Base-by-base conservation (phyloP, 148 eudicot species). In the Limonium bicolor region DNA sequence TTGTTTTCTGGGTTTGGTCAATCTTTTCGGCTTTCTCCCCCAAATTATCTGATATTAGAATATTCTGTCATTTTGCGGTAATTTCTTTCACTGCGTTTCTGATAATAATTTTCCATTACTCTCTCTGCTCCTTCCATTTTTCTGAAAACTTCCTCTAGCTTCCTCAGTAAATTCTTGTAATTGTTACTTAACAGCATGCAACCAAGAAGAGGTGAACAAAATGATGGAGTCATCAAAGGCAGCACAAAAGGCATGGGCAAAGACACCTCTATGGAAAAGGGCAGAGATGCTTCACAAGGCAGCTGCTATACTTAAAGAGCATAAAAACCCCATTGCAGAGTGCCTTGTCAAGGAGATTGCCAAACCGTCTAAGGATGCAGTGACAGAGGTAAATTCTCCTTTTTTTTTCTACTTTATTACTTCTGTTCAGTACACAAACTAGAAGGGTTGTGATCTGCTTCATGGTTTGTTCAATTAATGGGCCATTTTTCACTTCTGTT, bases 211-310 rank as follows among this genome's bases (percentile, higher is more conserved):
- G 72, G 97, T 84, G 12, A 90, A 90, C 59, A 90, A 84, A 60
- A 87, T 80, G 21, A 90, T 90, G 95, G 97, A 90, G 70, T 40
- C 55, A 50, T 61, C 97, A 8, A 90, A 84, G 69, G 68, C 58
- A 2, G 93, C 82, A 3, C 99, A 90, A 52, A 90, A 90, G 27
- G 25, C 58, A 50, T 90, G 99, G 99, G 99, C 99, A 17, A 90
- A 76, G 47, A 80, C 99, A 23, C 93, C 99, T 2, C 85, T 90
- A 6, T 90, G 99, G 99, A 90, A 80, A 54, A 69, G 99, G 35
- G 99, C 95, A 11, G 99, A 90, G 63, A 70, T 90, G 48, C 88
- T 90, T 53, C 95, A 90, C 53, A 90, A 81, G 61, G 99, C 99
- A 44, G 99, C 99, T 49, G 95, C 88, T 16, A 66, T 90, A 54